These are phyloP conservation scores for Debaryomyces nepalensis DNA, from an alignment of 1,139 yeast species.

Conservation along the genomic window DNA sequence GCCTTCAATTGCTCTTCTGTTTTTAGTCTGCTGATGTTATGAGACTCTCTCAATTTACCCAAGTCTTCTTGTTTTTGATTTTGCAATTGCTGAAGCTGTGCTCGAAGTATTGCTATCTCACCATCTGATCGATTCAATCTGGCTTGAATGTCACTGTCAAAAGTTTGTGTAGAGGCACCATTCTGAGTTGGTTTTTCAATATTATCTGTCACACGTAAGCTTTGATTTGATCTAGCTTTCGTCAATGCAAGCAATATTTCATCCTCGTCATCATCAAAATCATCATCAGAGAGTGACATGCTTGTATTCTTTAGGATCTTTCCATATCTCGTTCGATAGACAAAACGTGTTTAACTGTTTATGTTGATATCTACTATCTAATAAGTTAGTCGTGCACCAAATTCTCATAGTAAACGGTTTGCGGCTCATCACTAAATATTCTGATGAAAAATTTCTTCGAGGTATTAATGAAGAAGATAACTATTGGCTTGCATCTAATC, in stretches of 20 bases:
- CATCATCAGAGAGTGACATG: constrained; percentile 31
- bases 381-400: constrained; percentile 7
- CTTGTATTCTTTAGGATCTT: background rate
- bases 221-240: constrained; percentile 14
- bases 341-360: background rate
- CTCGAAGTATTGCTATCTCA: constrained; percentile 74
- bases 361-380: background rate
- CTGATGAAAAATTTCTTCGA: constrained; percentile 11
- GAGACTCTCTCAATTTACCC: constrained; percentile 43
- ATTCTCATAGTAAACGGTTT: background rate
- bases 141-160: constrained; percentile 22
- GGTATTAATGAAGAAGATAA: background rate
- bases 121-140: constrained; percentile 63
- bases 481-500: background rate
- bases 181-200: background rate
- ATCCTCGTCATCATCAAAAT: constrained; percentile 49
- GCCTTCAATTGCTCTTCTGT: constrained; percentile 47
- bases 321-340: background rate
- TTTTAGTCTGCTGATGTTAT: constrained; percentile 32
- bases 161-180: constrained; percentile 12
- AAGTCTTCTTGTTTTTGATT: constrained; percentile 49
- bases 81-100: constrained; percentile 59
- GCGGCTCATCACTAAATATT: constrained; percentile 11
- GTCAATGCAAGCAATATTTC: constrained; percentile 29
- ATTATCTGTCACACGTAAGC: constrained; percentile 5